Conservation (phyloP, 2,329 filamentous ascomycete species). For the Botrytis porri region DNA sequence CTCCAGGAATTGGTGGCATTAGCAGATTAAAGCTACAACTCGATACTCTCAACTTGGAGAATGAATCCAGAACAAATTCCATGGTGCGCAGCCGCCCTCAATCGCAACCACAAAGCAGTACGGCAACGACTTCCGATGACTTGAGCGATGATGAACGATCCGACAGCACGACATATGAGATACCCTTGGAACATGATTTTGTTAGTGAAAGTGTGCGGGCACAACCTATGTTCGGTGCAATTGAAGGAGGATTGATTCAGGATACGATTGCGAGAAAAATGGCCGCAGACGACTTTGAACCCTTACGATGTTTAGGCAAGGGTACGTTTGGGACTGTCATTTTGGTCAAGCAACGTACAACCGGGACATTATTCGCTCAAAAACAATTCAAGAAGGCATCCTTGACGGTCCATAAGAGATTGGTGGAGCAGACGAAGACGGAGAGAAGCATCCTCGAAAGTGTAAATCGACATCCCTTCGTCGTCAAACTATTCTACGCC, state of each 20-base stretch:
- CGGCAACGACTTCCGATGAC: slow-evolving; percentile 34
- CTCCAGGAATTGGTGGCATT: slow-evolving; percentile 64
- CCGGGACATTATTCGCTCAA: slow-evolving; percentile 89
- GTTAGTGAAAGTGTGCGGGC: slow-evolving; percentile 61
- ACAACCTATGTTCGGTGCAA: slow-evolving; percentile 41
- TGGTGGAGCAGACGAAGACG: slow-evolving; percentile 96
- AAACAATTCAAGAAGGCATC: slow-evolving; percentile 99
- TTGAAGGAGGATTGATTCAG: slow-evolving; percentile 55
- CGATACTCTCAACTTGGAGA: slow-evolving; percentile 69
- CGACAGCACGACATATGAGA: slow-evolving; percentile 79
- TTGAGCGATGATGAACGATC: slow-evolving; percentile 61
- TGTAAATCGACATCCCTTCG: slow-evolving; percentile 93
- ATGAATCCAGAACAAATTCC: slow-evolving; percentile 52
- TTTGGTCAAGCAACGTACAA: slow-evolving; percentile 83
- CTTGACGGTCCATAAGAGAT: slow-evolving; percentile 88
- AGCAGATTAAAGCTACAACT: slow-evolving; percentile 78
- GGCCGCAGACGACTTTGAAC: slow-evolving; percentile 85
- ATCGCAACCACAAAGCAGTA: slow-evolving; percentile 52
- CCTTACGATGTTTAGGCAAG: slow-evolving; percentile 88
- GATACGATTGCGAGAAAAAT: slow-evolving; percentile 66
- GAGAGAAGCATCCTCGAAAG: slow-evolving; percentile 93
- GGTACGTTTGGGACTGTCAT: slow-evolving; percentile 94
- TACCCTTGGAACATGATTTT: slow-evolving; percentile 81
- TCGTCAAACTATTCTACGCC: slow-evolving; percentile 96
- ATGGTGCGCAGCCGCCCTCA: slow-evolving; percentile 56